These are phyloP conservation scores for Bolboschoenus planiculmis DNA, from an alignment of 176 grass and related monocot species.

Conservation along the genomic window DNA sequence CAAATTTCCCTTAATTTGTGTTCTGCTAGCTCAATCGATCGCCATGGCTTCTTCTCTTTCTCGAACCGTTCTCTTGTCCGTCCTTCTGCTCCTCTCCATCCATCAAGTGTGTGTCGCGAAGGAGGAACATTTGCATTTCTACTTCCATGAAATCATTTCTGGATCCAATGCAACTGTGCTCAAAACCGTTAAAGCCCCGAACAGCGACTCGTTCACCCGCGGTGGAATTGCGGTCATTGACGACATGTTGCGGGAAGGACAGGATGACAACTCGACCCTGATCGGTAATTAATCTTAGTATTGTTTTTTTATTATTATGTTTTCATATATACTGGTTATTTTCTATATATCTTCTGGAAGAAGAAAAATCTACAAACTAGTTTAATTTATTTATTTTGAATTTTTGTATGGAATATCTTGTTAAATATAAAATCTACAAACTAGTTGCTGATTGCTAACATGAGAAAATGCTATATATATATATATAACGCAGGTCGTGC, in stretches of 20 bases:
- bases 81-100: not conserved
- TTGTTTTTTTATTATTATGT: not conserved
- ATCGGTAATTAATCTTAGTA: not conserved
- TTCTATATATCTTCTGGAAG: not conserved
- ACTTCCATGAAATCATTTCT: slow-evolving; percentile 20
- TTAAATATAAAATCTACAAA: not conserved
- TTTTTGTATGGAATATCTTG: too few relatives aligned
- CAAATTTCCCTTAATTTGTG: not conserved
- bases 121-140: slow-evolving; percentile 22
- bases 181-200: not conserved
- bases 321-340: not conserved
- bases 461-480: not conserved
- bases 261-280: slow-evolving; percentile 5
- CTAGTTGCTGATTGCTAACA: not conserved
- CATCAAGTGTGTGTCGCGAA: not conserved
- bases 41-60: not conserved
- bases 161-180: slow-evolving; percentile 10
- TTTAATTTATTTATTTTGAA: too few relatives aligned
- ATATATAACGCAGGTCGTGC: slow-evolving; percentile 11
- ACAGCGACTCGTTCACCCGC: not conserved
- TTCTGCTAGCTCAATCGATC: too few relatives aligned
- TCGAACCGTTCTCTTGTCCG: not conserved
- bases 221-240: slow-evolving; percentile 6
- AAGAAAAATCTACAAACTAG: too few relatives aligned
- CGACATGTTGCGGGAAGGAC: slow-evolving; percentile 12